phyloP scores from a whole-genome alignment of 805 yeast genomes.

The Metahyphopichia silvanorum region DNA sequence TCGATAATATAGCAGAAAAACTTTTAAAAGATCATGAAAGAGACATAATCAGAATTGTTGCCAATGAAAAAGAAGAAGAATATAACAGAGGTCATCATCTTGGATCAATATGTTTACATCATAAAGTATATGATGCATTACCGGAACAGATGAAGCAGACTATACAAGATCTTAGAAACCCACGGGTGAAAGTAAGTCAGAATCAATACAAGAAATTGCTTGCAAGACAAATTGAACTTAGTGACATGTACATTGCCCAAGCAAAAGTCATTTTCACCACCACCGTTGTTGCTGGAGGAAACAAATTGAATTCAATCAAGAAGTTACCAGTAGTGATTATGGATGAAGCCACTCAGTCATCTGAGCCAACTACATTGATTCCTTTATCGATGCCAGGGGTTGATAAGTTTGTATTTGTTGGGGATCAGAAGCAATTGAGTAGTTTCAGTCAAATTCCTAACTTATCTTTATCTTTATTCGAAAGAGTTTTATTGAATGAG shows the following conservation, averaged over 20 bases:
- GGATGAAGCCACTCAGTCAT: slow-evolving; percentile 79
- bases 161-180: slow-evolving; percentile 38
- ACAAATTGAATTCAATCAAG: slow-evolving; percentile 52
- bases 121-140: slow-evolving; percentile 50
- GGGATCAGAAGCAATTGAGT: slow-evolving; percentile 73
- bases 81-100: slow-evolving; percentile 57
- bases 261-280: slow-evolving; percentile 72
- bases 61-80: slow-evolving; percentile 59
- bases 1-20: slow-evolving; percentile 74
- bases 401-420: slow-evolving; percentile 65
- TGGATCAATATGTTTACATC: slow-evolving; percentile 60
- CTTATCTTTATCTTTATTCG: slow-evolving; percentile 64
- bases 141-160: slow-evolving; percentile 44
- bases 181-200: slow-evolving; percentile 36
- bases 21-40: slow-evolving; percentile 48
- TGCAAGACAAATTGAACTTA: slow-evolving; percentile 40
- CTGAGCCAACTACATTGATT: slow-evolving; percentile 68
- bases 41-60: slow-evolving; percentile 55
- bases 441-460: slow-evolving; percentile 68
- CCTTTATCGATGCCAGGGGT: slow-evolving; percentile 70
- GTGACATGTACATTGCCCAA: slow-evolving; percentile 53
- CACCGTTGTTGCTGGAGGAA: slow-evolving; percentile 69
- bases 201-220: slow-evolving; percentile 50
- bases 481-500: slow-evolving; percentile 61
- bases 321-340: slow-evolving; percentile 65